phyloP scores from a whole-genome alignment of 495 filamentous ascomycete species.

The Lasiosphaeria hispida region DNA sequence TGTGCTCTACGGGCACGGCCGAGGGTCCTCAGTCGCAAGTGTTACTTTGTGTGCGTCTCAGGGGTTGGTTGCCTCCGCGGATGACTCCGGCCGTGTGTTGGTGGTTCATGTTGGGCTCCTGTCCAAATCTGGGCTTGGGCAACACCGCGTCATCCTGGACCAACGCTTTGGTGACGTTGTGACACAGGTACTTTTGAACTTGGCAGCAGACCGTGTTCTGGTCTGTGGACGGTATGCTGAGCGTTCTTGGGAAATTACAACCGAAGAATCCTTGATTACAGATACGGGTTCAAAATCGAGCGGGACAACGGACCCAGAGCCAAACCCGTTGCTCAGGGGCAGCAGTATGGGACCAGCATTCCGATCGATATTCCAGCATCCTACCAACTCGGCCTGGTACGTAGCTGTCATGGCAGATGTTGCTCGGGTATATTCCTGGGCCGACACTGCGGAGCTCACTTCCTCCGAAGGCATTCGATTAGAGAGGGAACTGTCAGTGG shows the following conservation, averaged over 20 bases:
- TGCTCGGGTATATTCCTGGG: slow-evolving; percentile 25
- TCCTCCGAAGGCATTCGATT: too few species aligned
- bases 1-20: slow-evolving; percentile 19
- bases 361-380: slow-evolving; percentile 15
- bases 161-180: slow-evolving; percentile 13
- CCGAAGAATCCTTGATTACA: not conserved
- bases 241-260: slow-evolving; percentile 21
- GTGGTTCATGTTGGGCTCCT: not conserved
- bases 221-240: slow-evolving; percentile 15
- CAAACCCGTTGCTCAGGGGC: not conserved
- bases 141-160: slow-evolving; percentile 7
- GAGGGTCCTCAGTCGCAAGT: slow-evolving; percentile 10
- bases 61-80: slow-evolving; percentile 21
- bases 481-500: not conserved
- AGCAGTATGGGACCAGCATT: not conserved
- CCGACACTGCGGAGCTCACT: slow-evolving; percentile 20
- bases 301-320: not conserved
- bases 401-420: slow-evolving; percentile 6
- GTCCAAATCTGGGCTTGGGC: not conserved
- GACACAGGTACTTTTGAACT: slow-evolving; percentile 13
- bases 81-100: slow-evolving; percentile 20
- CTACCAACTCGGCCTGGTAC: slow-evolving; percentile 17
- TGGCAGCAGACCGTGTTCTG: slow-evolving; percentile 19
- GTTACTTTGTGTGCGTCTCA: slow-evolving; percentile 9
- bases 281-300: not conserved